Evolutionary conservation across 176 grass and related monocot genomes (phyloP), one percentile per base, ranked within the genome.

Genomic region (Hordeum marinum): DNA sequence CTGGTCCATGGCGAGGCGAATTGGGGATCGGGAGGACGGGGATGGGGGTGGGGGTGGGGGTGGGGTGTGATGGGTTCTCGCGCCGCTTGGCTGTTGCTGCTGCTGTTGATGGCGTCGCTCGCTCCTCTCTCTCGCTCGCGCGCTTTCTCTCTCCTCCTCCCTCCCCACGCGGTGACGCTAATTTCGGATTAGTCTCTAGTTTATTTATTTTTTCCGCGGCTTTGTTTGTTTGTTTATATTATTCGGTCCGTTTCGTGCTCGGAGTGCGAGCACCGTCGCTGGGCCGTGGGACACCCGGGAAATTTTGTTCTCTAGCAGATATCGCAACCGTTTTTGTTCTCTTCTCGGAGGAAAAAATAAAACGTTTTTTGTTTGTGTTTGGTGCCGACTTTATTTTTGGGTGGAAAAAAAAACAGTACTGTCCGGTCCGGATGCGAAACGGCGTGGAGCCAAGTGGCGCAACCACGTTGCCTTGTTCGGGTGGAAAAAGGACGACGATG

Each of bases 41-140:
- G 9, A 67, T 4, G 77, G 21, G 10, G 29, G 18, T 1, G 73
- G 26, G n/a, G 23, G 11, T 39, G 41, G 5, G 72, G 73, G 61
- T 21, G 67, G 57, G 36, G 46, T 0, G 46, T 17, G 46, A 23
- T 25, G 36, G 86, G 20, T 46, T 61, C 69, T 72, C 41, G 70
- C 46, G 50, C 46, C 71, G 40, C n/a, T 77, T 12, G 25, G 32
- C 32, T 34, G 32, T 37, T 39, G 45, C 20, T 48, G 13, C 21
- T 57, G 46, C 46, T 45, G 67, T 26, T 63, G 50, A 29, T 25
- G 60, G 45, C 15, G 48, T 27, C 25, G 20, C 29, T 29, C 29
- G 29, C 29, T 29, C n/a, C n/a, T n/a, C n/a, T n/a, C 65, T 41
- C 60, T 87, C 82, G 89, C 84, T 61, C 89, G 69, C 88, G 84